Base-by-base conservation (phyloP, 176 grass and related monocot genomes). In the sorghum (Sorghum bicolor) region DNA sequence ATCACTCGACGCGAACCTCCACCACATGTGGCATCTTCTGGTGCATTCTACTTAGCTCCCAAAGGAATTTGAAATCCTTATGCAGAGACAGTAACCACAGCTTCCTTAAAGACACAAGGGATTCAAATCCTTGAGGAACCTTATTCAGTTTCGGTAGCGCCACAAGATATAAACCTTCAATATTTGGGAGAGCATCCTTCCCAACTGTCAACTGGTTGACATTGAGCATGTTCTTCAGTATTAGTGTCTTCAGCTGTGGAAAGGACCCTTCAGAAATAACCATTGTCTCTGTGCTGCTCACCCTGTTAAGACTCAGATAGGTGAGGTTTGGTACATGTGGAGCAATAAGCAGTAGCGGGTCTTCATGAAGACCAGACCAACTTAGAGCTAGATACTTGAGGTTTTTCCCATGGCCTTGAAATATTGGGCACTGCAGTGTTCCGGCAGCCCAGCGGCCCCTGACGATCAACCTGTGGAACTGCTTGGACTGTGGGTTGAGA, bases 391-490 rank as follows among this genome's bases (percentile, higher is more conserved):
- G 25, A 16, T 22, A 8, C 10, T 47, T 78, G 48, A 92, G 79
- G 15, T 36, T 67, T 57, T 33, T 44, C 4, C 64, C 33, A 5
- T 76, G 74, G 50, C 1, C 70, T 30, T 47, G 43, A 47, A 88
- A 92, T 33, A 92, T 82, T 5, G 77, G 48, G 37, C 53, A 86
- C 19, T 60, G 17, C 19, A 86, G 5, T 26, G 48, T 90, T 17
- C 6, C 75, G 22, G 40, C n/a, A 8, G 74, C 67, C 61, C 64
- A 72, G 2, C 12, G 12, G 0, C 78, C 88, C 10, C 34, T 4
- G 34, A 90, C 34, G 39, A 34, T 32, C 30, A 90, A 40, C 0
- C 7, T 73, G 6, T 63, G 28, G 77, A 90, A 22, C 38, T 45
- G 24, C 4, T 6, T 30, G 1, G 60, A 67, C 6, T 58, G 0